A percentile compares a stretch with the other conserved stretches of the same genome.
Conservation (phyloP, 139 green algal genomes). For the Chlorella sp. region DNA sequence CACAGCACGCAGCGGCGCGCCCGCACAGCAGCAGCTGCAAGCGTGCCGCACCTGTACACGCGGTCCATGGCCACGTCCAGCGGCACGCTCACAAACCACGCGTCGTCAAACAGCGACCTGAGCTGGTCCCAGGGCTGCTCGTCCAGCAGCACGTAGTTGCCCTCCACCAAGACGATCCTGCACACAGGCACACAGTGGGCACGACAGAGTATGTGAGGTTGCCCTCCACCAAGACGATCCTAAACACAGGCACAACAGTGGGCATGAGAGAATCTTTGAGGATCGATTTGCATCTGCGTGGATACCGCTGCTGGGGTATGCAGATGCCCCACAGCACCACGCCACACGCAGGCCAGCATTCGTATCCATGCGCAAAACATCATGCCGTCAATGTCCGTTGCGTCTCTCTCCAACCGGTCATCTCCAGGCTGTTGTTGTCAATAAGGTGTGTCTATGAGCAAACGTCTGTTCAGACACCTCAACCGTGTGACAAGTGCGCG, state of each 20-base stretch:
- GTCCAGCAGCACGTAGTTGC: slow-evolving; percentile 87
- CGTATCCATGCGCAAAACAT: too few species aligned
- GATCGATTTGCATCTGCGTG: slow-evolving; percentile 4
- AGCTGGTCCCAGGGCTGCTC: slow-evolving; percentile 50
- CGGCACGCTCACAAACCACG: slow-evolving; percentile 62
- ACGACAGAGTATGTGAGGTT: not conserved
- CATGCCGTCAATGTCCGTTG: too few species aligned
- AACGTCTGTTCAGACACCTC: too few species aligned
- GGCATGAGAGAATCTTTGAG: too few species aligned
- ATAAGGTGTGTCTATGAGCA: too few species aligned
- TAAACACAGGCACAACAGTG: not conserved
- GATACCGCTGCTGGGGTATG: too few species aligned
- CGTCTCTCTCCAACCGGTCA: too few species aligned
- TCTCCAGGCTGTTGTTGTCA: too few species aligned
- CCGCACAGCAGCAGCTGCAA: not conserved
- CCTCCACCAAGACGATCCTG: slow-evolving; percentile 67
- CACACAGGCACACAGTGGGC: not conserved
- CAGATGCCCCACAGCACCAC: too few species aligned
- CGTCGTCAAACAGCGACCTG: slow-evolving; percentile 47
- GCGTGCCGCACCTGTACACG: slow-evolving; percentile 29
- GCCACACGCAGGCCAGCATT: too few species aligned
- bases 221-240: not conserved
- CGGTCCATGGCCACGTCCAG: slow-evolving; percentile 61
- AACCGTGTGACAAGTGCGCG: too few species aligned
- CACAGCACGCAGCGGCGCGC: not conserved